Conservation (phyloP, 2,329 filamentous ascomycete genomes). For the Davidsoniella virescens region DNA sequence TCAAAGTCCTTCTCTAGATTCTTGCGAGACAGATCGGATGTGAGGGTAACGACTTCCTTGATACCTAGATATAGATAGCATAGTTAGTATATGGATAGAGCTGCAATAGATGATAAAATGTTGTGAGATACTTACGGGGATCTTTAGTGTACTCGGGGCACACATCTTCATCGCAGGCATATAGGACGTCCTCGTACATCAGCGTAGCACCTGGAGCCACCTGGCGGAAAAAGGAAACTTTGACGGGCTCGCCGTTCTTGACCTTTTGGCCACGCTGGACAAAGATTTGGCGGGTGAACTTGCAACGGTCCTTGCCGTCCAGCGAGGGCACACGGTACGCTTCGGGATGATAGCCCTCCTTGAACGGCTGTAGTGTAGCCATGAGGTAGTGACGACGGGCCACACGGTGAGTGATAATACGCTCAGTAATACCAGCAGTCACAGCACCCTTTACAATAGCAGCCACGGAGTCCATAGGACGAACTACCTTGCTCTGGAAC, state of each 20-base stretch:
- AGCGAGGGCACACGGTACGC: conserved; percentile 93
- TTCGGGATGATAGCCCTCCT: conserved; percentile 95
- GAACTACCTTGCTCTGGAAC: conserved; percentile 95
- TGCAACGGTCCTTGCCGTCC: conserved; percentile 95
- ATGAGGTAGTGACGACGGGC: conserved; percentile 97
- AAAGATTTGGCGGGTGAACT: conserved; percentile 96
- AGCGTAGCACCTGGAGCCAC: conserved; percentile 92
- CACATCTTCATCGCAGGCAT: conserved; percentile 94
- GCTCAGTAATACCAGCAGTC: conserved; percentile 92
- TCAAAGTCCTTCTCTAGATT: conserved; percentile 99
- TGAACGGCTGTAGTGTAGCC: conserved; percentile 96
- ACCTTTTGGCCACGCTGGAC: conserved; percentile 97
- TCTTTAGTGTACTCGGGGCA: conserved; percentile 99
- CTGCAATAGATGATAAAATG: not conserved
- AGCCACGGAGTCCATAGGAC: conserved; percentile 96
- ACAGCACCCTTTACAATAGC: conserved; percentile 98
- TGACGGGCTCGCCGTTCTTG: conserved; percentile 97
- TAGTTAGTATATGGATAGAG: not conserved
- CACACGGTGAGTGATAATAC: conserved; percentile 91
- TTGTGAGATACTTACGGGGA: conserved; percentile 57
- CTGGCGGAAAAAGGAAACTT: conserved; percentile 96
- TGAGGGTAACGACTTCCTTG: conserved; percentile 96
- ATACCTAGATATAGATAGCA: conserved; percentile 45
- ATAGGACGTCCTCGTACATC: conserved; percentile 98
- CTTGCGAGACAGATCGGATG: conserved; percentile 90